Percentiles rank a stretch among this genome's conserved stretches.
These are phyloP conservation scores for Phylloporus sp. DNA, from an alignment of 768 basidiomycete species.

Conservation along the genomic window DNA sequence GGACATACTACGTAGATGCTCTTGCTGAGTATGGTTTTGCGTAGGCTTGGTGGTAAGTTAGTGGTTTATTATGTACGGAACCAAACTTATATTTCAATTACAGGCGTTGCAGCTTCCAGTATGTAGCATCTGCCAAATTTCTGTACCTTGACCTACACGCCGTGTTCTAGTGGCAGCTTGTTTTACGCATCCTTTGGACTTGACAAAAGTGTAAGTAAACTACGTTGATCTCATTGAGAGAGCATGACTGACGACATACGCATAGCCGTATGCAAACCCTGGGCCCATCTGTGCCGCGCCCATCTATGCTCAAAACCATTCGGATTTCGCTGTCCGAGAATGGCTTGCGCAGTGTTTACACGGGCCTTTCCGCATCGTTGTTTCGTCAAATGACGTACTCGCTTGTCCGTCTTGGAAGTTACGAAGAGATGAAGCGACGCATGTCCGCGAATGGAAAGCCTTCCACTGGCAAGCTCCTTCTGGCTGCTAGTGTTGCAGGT, in stretches of 20 bases:
- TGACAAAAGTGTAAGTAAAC: conserved; percentile 78
- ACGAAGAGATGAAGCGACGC: conserved; percentile 69
- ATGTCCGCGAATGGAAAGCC: conserved; percentile 49
- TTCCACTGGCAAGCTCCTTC: conserved; percentile 51
- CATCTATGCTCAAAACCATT: conserved; percentile 65
- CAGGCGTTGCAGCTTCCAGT: conserved; percentile 66
- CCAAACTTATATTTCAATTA: conserved; percentile 9
- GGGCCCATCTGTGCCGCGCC: conserved; percentile 44
- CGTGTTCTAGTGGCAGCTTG: conserved; percentile 64
- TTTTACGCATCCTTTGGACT: conserved; percentile 78
- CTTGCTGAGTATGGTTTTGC: conserved; percentile 3
- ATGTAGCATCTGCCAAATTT: conserved; percentile 21
- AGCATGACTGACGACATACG: conserved; percentile 5
- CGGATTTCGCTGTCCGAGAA: conserved; percentile 59
- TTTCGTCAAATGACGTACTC: conserved; percentile 92
- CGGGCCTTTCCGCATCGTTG: conserved; percentile 77
- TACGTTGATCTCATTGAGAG: neutral
- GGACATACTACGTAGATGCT: neutral
- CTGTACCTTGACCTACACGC: conserved; percentile 1
- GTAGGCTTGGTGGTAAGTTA: conserved; percentile 59
- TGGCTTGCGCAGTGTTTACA: conserved; percentile 73
- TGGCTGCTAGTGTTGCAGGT: conserved; percentile 70
- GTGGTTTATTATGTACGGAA: neutral
- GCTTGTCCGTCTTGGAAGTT: conserved; percentile 76
- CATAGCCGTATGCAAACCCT: conserved; percentile 80